phyloP scores from a whole-genome alignment of 2,329 filamentous ascomycete species.

The Diaporthe australafricana region DNA sequence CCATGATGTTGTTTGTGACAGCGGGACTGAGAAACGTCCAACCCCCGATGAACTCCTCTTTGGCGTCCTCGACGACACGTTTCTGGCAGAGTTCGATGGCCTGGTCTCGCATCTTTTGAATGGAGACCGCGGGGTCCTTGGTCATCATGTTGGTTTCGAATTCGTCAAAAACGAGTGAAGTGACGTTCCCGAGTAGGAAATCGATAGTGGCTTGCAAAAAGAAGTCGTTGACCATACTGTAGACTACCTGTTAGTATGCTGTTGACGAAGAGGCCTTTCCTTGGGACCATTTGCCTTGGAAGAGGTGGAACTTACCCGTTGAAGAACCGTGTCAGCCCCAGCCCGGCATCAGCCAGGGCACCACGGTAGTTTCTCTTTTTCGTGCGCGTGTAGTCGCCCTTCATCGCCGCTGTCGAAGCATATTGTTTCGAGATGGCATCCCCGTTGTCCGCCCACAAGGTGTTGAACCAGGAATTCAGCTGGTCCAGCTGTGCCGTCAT shows the following conservation, averaged over 20 bases:
- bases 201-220: slow-evolving; percentile 97
- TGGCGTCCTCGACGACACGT: slow-evolving; percentile 85
- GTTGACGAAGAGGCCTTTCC: not conserved
- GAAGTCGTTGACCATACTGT: slow-evolving; percentile 96
- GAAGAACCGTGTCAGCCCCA: slow-evolving; percentile 84
- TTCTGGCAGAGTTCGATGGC: slow-evolving; percentile 91
- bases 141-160: slow-evolving; percentile 96
- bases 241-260: not conserved
- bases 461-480: slow-evolving; percentile 93
- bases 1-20: slow-evolving; percentile 74
- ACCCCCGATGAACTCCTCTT: slow-evolving; percentile 86
- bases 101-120: slow-evolving; percentile 84
- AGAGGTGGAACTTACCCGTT: slow-evolving; percentile 64
- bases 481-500: slow-evolving; percentile 82
- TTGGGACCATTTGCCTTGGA: no score
- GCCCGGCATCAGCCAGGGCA: slow-evolving; percentile 88
- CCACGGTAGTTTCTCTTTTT: slow-evolving; percentile 91
- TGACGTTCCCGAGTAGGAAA: slow-evolving; percentile 90
- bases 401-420: slow-evolving; percentile 93
- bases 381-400: slow-evolving; percentile 95
- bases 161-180: slow-evolving; percentile 87
- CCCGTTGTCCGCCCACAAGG: slow-evolving; percentile 96
- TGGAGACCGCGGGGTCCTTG: slow-evolving; percentile 89
- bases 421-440: slow-evolving; percentile 97
- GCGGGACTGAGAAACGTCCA: slow-evolving; percentile 89